Evolutionary conservation across 805 yeast species (phyloP).

Genomic region (Candida easanensis): DNA sequence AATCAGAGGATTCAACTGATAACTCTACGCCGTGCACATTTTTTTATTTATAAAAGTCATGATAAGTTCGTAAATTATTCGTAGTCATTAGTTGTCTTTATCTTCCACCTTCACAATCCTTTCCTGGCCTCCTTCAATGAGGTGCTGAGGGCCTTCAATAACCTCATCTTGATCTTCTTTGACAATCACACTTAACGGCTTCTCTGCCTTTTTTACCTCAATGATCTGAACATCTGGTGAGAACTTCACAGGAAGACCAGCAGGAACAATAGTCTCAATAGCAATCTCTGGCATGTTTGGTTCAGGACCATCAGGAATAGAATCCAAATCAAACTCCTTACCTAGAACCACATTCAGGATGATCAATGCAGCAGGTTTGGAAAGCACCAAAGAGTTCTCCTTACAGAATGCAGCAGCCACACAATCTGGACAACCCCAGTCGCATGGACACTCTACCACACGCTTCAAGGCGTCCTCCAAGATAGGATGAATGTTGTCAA

Average conservation of each 20-base stretch:
- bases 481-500: conserved; percentile 70
- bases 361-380: conserved; percentile 81
- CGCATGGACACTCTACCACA: conserved; percentile 63
- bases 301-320: conserved; percentile 69
- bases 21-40: neutral
- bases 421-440: conserved; percentile 74
- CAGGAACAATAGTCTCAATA: conserved; percentile 67
- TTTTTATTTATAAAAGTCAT: too few relatives aligned
- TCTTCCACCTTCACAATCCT: neutral
- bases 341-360: conserved; percentile 65
- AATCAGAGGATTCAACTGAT: conserved; percentile 23
- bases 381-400: conserved; percentile 77
- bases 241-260: conserved; percentile 53
- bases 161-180: conserved; percentile 11
- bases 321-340: conserved; percentile 41
- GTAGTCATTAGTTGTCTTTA: neutral
- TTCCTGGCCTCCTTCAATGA: neutral
- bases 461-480: conserved; percentile 56
- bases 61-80: too few relatives aligned
- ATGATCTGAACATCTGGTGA: conserved; percentile 58
- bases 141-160: neutral
- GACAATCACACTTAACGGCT: conserved; percentile 12
- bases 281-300: conserved; percentile 64
- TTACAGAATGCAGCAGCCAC: conserved; percentile 80
- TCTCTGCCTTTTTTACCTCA: conserved; percentile 34